Percentiles rank a stretch among this genome's conserved stretches.
phyloP scores from a whole-genome alignment of 2,329 filamentous ascomycete genomes.

The Thelonectria blattea region DNA sequence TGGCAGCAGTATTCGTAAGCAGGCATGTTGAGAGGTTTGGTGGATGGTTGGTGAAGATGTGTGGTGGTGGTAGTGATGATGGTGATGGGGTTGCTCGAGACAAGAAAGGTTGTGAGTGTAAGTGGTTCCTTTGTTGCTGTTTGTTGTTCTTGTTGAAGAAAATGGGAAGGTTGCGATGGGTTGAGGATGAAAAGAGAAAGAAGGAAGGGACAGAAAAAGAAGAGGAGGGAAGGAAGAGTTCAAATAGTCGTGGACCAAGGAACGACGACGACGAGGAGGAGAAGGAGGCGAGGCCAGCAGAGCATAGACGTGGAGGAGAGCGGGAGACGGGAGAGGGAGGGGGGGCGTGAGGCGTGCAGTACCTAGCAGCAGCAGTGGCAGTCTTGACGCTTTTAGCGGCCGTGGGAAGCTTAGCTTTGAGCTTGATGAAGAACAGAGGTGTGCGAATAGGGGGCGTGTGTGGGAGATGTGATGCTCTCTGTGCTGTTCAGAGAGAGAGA shows the following conservation, averaged over 20 bases:
- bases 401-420: no score
- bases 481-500: not conserved
- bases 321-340: slow-evolving; percentile 1
- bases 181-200: not conserved
- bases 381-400: no score
- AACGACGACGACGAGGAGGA: slow-evolving; percentile 8
- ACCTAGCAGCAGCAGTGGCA: no score
- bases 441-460: not conserved
- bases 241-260: slow-evolving; percentile 30
- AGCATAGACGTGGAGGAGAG: slow-evolving; percentile 4
- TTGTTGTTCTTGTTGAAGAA: slow-evolving; percentile 1
- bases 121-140: slow-evolving; percentile 1
- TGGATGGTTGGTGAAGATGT: not conserved
- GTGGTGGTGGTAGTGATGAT: slow-evolving; percentile 19
- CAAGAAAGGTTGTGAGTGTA: not conserved
- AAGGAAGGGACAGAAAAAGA: not conserved
- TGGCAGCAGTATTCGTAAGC: slow-evolving; percentile 61
- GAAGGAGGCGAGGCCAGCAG: no score
- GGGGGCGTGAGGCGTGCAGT: slow-evolving; percentile 3
- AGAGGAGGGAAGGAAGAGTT: slow-evolving; percentile 25
- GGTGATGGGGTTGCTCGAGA: not conserved
- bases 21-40: slow-evolving; percentile 47
- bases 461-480: no score
- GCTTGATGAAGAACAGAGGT: no score
- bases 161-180: not conserved